Evolutionary conservation across 768 basidiomycete genomes (phyloP), one percentile per base, ranked within the genome.

Genomic region (Ephemerocybe angulata): DNA sequence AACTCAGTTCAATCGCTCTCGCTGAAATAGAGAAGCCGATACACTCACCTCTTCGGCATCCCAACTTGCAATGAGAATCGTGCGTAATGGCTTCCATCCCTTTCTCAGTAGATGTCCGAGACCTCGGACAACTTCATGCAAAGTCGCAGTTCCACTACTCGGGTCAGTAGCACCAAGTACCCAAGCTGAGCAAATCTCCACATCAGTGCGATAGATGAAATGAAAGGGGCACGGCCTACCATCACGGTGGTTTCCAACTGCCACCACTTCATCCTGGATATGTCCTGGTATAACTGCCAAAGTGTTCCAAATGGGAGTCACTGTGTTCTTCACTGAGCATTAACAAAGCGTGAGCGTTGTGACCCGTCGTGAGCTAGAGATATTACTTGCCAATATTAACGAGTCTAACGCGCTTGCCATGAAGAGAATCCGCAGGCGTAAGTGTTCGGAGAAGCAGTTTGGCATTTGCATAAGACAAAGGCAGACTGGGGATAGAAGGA

Each of bases 231-330:
- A 15, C 17, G 4, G 11, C 4, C 42, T 21, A 84, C 88, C 90
- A 71, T 93, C 93, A 47, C 92, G 82, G 66, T 96, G 93, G 61
- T 88, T 87, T 1, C 92, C 91, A 46, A 96, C 63, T 11, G 93
- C 68, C 27, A 95, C 85, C 1, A 94, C 83, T 67, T 97, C 93
- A 63, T 94, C 85, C 50, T 77, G 79, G 62, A 94, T 81, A 51
- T 85, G 81, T 2, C 92, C 93, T 4, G 91, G 93, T 57, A 94
- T 88, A 24, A 86, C 78, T 13, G 81, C 87, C 79, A 90, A 87
- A 10, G 84, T 78, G 70, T 96, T 97, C 92, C 92, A 96, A 47
- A 96, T 92, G 12, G 93, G 91, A 3, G 80, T 93, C 12, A 94
- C 82, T 62, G 84, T 82, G 21, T 79, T 84, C 56, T 93, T 80